A percentile compares a stretch with the other conserved stretches of the same genome.
phyloP scores from a whole-genome alignment of 78 protist genomes.

The Bigelowiella natans region DNA sequence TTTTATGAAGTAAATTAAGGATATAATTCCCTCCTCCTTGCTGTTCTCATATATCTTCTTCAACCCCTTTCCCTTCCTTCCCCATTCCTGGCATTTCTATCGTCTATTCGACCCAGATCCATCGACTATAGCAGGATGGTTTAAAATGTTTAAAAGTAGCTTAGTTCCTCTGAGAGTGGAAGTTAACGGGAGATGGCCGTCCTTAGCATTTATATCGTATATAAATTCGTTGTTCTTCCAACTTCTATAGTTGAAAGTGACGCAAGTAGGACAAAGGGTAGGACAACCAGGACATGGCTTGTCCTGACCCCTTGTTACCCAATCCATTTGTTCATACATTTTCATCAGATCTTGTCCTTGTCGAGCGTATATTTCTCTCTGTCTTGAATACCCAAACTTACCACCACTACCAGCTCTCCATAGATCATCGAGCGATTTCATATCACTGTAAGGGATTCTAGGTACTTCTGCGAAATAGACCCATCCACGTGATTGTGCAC shows the following conservation, averaged over 20 bases:
- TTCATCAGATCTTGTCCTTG: not conserved
- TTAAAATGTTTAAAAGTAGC: not conserved
- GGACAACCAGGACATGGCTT: not conserved
- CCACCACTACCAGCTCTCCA: not conserved
- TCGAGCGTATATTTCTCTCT: not conserved
- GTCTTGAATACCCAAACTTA: not conserved
- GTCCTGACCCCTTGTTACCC: not conserved
- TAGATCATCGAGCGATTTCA: not conserved
- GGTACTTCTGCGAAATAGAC: not conserved
- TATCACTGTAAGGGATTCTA: not conserved
- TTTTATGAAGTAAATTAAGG: too few relatives aligned
- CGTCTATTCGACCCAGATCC: too few relatives aligned
- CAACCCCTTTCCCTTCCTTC: too few relatives aligned
- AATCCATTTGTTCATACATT: not conserved
- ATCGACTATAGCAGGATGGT: not conserved
- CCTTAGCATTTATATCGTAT: not conserved
- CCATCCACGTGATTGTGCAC: not conserved
- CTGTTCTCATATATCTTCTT: too few relatives aligned
- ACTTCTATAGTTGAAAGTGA: not conserved
- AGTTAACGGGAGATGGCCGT: not conserved
- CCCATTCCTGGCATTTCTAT: too few relatives aligned
- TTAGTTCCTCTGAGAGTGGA: not conserved
- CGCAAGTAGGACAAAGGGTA: not conserved
- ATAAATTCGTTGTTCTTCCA: not conserved
- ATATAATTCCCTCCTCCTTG: too few relatives aligned